Percentiles rank a stretch among this genome's conserved stretches.
Evolutionary conservation across 1,284 basidiomycete genomes (phyloP).

Genomic region (Ganoderma meredithae): DNA sequence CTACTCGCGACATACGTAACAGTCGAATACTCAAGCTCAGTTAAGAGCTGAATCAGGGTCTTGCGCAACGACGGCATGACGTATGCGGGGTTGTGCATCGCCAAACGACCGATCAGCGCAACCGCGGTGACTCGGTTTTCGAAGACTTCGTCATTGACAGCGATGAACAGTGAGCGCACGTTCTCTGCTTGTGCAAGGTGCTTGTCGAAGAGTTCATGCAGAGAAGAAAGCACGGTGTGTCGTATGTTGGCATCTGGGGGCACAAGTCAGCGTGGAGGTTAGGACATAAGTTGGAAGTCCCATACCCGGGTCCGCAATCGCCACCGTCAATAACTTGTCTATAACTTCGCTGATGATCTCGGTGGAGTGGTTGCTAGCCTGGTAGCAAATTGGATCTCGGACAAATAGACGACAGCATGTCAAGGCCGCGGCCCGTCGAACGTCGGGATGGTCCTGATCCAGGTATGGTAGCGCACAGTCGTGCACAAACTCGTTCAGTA

Average conservation of each 20-base stretch:
- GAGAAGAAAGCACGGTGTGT: constrained; percentile 86
- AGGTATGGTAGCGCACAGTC: constrained; percentile 93
- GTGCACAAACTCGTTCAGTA: constrained; percentile 96
- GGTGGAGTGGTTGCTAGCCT: constrained; percentile 95
- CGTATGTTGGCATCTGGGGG: constrained; percentile 83
- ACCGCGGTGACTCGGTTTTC: constrained; percentile 94
- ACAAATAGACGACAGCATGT: constrained; percentile 95
- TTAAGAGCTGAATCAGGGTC: constrained; percentile 95
- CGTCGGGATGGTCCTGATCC: constrained; percentile 91
- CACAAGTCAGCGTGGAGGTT: background rate
- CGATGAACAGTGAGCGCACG: constrained; percentile 96
- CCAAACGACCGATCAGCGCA: constrained; percentile 90
- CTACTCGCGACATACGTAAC: constrained; percentile 61
- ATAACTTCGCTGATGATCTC: constrained; percentile 98
- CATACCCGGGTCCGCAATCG: constrained; percentile 94
- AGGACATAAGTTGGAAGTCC: constrained; percentile 7
- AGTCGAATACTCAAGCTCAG: constrained; percentile 97
- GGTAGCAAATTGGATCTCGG: constrained; percentile 95
- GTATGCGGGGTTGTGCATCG: constrained; percentile 97
- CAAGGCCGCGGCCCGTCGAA: constrained; percentile 90
- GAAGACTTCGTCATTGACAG: constrained; percentile 97
- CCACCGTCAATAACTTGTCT: constrained; percentile 96
- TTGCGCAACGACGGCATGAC: constrained; percentile 98
- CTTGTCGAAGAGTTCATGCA: constrained; percentile 96
- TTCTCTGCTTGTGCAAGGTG: constrained; percentile 99